Evolutionary conservation across 805 yeast species (phyloP).

Genomic region (Candida methanosorbosa): DNA sequence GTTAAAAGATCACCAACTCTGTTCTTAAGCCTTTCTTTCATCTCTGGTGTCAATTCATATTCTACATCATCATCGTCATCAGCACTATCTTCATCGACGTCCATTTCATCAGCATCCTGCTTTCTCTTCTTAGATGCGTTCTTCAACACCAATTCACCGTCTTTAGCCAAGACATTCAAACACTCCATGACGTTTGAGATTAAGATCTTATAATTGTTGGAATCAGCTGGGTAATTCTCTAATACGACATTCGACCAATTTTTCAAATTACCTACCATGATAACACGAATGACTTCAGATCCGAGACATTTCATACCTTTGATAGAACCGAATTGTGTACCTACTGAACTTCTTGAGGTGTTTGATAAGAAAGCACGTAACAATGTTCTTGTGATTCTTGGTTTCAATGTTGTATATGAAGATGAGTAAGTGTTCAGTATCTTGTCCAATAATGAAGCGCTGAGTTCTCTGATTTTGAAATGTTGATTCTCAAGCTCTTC

Average conservation of each 20-base stretch:
- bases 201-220: slow-evolving; percentile 13
- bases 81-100: neutral
- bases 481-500: slow-evolving; percentile 20
- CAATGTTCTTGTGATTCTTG: slow-evolving; percentile 88
- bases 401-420: slow-evolving; percentile 80
- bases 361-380: slow-evolving; percentile 80
- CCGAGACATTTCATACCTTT: slow-evolving; percentile 81
- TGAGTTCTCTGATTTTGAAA: slow-evolving; percentile 73
- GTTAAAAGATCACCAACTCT: slow-evolving; percentile 59
- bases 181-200: slow-evolving; percentile 49
- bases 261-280: slow-evolving; percentile 74
- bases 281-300: slow-evolving; percentile 75
- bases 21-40: slow-evolving; percentile 33
- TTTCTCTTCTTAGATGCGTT: slow-evolving; percentile 7
- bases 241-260: slow-evolving; percentile 68
- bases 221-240: slow-evolving; percentile 16
- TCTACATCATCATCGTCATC: slow-evolving; percentile 28
- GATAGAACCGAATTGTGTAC: slow-evolving; percentile 89
- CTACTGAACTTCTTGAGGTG: slow-evolving; percentile 62
- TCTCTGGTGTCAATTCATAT: slow-evolving; percentile 24
- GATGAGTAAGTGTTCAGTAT: slow-evolving; percentile 76
- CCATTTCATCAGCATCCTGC: slow-evolving; percentile 12
- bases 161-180: slow-evolving; percentile 36
- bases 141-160: slow-evolving; percentile 15
- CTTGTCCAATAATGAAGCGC: slow-evolving; percentile 73